These are phyloP conservation scores for Phytophthora kernoviae DNA, from an alignment of 352 stramenopile genomes.

Conservation along the genomic window DNA sequence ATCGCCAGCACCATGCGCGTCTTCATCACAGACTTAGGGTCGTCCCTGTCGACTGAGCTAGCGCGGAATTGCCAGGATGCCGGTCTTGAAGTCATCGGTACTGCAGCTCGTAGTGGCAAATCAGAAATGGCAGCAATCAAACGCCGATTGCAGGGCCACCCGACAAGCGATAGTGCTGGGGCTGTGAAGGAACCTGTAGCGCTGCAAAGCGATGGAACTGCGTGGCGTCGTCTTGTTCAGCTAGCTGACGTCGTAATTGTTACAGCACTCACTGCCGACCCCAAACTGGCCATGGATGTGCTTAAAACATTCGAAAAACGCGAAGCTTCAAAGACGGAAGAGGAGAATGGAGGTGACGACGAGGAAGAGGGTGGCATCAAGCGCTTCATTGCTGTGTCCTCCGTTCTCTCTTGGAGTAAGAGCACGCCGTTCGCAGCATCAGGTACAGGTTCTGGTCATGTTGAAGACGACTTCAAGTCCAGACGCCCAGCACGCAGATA, in stretches of 20 bases:
- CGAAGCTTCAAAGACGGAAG: constrained; percentile 17
- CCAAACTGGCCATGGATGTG: constrained; percentile 63
- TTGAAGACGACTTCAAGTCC: constrained; percentile 81
- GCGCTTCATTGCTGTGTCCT: constrained; percentile 79
- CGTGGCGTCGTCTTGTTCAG: constrained; percentile 60
- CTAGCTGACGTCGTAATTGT: constrained; percentile 60
- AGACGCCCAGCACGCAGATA: constrained; percentile 74
- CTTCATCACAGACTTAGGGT: constrained; percentile 76
- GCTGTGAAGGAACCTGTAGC: constrained; percentile 64
- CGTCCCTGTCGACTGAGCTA: constrained; percentile 60
- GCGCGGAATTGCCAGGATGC: constrained; percentile 59
- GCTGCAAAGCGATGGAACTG: constrained; percentile 44
- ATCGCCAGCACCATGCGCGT: constrained; percentile 55
- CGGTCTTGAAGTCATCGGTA: constrained; percentile 72
- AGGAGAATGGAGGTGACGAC: constrained; percentile 35
- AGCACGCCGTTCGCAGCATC: constrained; percentile 56
- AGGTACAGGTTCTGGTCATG: constrained; percentile 43
- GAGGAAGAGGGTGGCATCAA: constrained; percentile 37
- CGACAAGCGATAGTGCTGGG: constrained; percentile 50
- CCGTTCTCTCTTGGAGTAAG: constrained; percentile 82
- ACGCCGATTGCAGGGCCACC: constrained; percentile 60
- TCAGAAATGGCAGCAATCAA: constrained; percentile 49
- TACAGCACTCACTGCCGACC: constrained; percentile 53
- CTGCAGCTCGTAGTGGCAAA: constrained; percentile 42
- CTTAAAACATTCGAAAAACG: constrained; percentile 73